Percentiles rank a stretch among this genome's conserved stretches.
Evolutionary conservation across 768 basidiomycete species (phyloP).

Genomic region (Suillus americanus): DNA sequence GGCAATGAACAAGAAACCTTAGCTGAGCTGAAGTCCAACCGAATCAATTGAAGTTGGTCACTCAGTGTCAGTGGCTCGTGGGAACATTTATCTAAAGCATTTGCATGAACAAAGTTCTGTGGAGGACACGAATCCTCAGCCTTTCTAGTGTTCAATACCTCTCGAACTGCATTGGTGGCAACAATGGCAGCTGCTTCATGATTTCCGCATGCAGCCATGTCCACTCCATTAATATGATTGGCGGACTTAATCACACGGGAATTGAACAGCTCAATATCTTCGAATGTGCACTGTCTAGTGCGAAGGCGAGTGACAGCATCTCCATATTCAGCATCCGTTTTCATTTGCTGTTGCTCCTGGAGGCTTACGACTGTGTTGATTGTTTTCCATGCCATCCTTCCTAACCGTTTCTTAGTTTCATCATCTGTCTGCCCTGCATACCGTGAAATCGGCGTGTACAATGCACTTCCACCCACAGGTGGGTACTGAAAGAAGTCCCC

Average conservation of each 20-base stretch:
- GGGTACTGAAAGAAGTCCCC: no score
- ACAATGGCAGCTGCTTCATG: no score
- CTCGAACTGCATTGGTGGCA: no score
- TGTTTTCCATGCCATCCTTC: slow-evolving; percentile 20
- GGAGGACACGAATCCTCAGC: no score
- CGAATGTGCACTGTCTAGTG: slow-evolving; percentile 24
- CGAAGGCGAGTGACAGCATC: slow-evolving; percentile 26
- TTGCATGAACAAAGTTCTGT: no score
- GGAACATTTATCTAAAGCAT: no score
- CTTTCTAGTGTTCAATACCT: no score
- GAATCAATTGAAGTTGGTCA: no score
- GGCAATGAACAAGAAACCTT: no score
- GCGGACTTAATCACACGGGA: slow-evolving; percentile 13
- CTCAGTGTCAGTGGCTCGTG: no score
- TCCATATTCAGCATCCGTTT: slow-evolving; percentile 25
- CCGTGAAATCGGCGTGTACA: slow-evolving; percentile 25
- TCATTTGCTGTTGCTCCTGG: slow-evolving; percentile 22
- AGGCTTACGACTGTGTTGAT: slow-evolving; percentile 29
- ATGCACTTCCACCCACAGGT: slow-evolving; percentile 6
- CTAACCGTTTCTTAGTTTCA: slow-evolving; percentile 20
- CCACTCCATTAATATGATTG: slow-evolving; percentile 3
- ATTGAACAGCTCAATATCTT: slow-evolving; percentile 22
- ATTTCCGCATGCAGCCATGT: no score
- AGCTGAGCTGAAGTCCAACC: no score
- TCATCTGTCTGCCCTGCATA: slow-evolving; percentile 1